Evolutionary conservation across 179 eudicot genomes (phyloP).

Genomic region (Silene vulgaris): DNA sequence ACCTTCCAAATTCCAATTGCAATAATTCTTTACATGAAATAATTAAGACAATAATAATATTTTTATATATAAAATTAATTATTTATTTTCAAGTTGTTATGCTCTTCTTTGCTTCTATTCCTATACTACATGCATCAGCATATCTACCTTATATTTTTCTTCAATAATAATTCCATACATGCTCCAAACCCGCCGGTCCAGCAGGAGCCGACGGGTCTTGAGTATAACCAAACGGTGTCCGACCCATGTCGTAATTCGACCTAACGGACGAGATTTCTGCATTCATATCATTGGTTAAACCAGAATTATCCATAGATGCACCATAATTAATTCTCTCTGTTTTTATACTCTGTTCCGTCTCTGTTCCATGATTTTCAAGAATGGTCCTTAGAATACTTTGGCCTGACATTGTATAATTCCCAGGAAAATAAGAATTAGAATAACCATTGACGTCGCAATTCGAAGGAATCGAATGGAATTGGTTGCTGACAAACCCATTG

Average conservation of each 20-base stretch:
- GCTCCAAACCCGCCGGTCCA: constrained; percentile 42
- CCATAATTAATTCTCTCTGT: constrained; percentile 39
- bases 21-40: constrained; percentile 27
- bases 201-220: constrained; percentile 41
- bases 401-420: constrained; percentile 36
- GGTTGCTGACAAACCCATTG: constrained; percentile 22
- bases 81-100: constrained; percentile 2
- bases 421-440: constrained; percentile 19
- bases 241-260: constrained; percentile 44
- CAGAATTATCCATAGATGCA: constrained; percentile 48
- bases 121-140: background rate
- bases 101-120: constrained; percentile 13
- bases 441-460: constrained; percentile 6
- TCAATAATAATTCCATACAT: constrained; percentile 44
- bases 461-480: constrained; percentile 19
- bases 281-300: constrained; percentile 46
- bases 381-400: constrained; percentile 41
- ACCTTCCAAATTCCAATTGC: constrained; percentile 25
- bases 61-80: background rate
- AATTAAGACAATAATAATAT: constrained; percentile 9
- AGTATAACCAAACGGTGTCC: constrained; percentile 40
- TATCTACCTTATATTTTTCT: background rate
- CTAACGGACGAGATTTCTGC: constrained; percentile 48
- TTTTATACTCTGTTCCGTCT: constrained; percentile 42
- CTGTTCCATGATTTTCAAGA: constrained; percentile 32